Conservation (phyloP, 257 asterid species). For the Thymus quinquecostatus region DNA sequence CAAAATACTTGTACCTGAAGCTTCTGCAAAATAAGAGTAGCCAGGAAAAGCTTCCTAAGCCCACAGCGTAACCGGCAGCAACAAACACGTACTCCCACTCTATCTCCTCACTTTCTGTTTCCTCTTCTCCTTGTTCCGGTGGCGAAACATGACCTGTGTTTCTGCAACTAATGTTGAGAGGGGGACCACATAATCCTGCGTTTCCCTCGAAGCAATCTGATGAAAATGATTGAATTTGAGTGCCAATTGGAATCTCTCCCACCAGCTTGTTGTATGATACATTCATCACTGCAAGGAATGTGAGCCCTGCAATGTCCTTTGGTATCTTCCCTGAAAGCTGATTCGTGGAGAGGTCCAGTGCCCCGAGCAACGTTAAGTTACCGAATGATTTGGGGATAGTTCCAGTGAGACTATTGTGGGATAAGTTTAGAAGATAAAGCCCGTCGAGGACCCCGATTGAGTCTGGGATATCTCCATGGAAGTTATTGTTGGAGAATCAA, state of each 20-base stretch:
- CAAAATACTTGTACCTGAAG: too few species aligned
- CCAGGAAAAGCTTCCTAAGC: too few species aligned
- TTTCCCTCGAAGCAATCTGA: too few species aligned
- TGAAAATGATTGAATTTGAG: too few species aligned
- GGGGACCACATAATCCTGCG: too few species aligned
- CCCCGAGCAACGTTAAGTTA: background rate
- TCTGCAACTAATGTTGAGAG: too few species aligned
- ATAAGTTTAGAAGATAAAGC: conserved; percentile 43
- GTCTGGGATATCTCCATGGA: conserved; percentile 41
- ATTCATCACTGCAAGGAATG: background rate
- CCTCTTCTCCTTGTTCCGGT: too few species aligned
- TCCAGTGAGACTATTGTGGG: background rate
- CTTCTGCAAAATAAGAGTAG: too few species aligned
- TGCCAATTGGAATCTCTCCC: too few species aligned
- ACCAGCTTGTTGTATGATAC: background rate
- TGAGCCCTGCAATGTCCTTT: background rate
- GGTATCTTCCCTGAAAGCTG: background rate
- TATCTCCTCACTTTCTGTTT: background rate
- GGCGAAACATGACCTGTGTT: too few species aligned
- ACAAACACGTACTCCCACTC: too few species aligned
- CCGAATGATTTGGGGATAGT: background rate
- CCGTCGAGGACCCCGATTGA: conserved; percentile 44
- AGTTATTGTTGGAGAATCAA: conserved; percentile 57
- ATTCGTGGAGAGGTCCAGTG: background rate
- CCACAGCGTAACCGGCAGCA: too few species aligned